Evolutionary conservation across 768 basidiomycete species (phyloP), one percentile per base, ranked within the genome.

Genomic region (Peribolospora baueri): DNA sequence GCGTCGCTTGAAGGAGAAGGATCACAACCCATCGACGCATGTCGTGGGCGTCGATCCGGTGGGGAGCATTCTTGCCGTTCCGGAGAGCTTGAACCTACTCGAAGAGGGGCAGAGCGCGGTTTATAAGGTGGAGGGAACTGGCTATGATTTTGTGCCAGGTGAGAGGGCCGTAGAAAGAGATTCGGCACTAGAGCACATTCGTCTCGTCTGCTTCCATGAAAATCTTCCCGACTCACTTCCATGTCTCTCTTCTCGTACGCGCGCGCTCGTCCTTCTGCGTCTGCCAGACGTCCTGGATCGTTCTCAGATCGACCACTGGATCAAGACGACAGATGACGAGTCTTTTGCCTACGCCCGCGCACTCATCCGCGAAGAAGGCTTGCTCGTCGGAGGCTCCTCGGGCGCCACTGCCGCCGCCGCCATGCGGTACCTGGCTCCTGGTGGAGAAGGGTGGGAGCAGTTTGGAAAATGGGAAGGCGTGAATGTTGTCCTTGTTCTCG

Each of bases 71-170:
- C 77, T 97, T 40, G 87, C 87, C 0, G 57, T 72, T 40, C 84
- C 86, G 0, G 75, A 78, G 46, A 58, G 64, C 13, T 70, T 87
- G 50, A 87, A 87, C 62, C 65, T 64, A 48, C 56, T 63, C 9
- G 54, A 56, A 2, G 69, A 66, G 25, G 75, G 69, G 52, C 67
- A 66, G 46, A 79, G 75, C 7, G 63, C 62, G 38, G 68, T 70
- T 53, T 97, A 95, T 62, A 65, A 78, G 52, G 78, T 95, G 25
- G 93, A 98, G 66, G 93, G 93, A n/a, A 97, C 95, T 54, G 93
- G 93, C 54, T 71, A 66, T 60, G 64, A 60, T 51, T 64, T 62
- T 45, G 59, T 61, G 38, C 46, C 53, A 48, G 3, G 62, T 61
- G 46, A 50, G 25, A 25, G 25, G 25, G 25, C 25, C 25, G 25